Base-by-base conservation (phyloP, 2,329 filamentous ascomycete species). In the Diaporthe vaccinii region DNA sequence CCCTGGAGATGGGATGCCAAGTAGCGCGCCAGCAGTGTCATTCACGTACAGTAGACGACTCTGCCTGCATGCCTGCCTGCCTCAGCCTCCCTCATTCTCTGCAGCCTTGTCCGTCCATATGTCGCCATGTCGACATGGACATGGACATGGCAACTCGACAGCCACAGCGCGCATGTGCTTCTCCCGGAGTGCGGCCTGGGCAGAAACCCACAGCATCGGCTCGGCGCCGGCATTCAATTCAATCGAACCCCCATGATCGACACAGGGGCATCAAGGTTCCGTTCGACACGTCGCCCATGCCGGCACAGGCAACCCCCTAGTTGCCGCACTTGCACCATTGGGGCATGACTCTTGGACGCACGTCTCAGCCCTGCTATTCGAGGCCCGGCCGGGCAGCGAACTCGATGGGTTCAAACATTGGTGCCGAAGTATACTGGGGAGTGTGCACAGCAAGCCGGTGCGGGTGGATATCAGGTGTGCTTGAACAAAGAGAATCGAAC, bases 281-380 rank as follows among this genome's bases (percentile, higher is more conserved):
- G 62, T 14, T 36, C 44, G 44, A 68, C 62, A 51, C 62, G 62
- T 68, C 62, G 62, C 62, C 62, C 46, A 51, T 51, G 25, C 62
- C 28, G 44, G 44, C 62, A 36, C 59, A 65, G 59, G 59, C 59
- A 46, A 65, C 25, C 59, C 59, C 59, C 62, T 67, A 51, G 62
- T 51, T 67, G 62, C 62, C 62, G 62, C 44, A 67, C 62, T 41
- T 67, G 62, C 46, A 51, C 62, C 44, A 25, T 31, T 34, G 62
- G 46, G 46, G 62, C 62, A 68, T 68, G 62, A 68, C 62, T 68
- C 62, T 68, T 68, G 62, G 62, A 68, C 62, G 62, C 62, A 53
- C 62, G 62, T 68, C 62, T 68, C 62, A 68, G 62, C 62, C 62
- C 62, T 68, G 46, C 46, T 68, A 28, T 68, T 53, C 46, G 49